Evolutionary conservation across 208 protist species (phyloP), one percentile per base, ranked within the genome.

Genomic region (Acanthamoeba lenticulata): DNA sequence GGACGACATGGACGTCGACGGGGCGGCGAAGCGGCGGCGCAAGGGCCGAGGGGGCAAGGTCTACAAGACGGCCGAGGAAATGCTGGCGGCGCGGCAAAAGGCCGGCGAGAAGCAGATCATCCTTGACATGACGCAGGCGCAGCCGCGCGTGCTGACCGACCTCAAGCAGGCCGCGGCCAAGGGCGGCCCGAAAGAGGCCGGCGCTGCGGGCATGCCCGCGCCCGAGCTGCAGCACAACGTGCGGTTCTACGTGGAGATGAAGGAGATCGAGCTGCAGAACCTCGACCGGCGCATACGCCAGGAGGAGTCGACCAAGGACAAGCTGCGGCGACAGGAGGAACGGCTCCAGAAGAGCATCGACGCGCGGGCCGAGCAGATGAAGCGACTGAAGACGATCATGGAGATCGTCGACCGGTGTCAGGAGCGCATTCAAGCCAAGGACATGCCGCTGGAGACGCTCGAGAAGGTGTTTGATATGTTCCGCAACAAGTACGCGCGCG

Each of bases 151-250:
- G 38, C 29, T 92, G 2, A 92, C 86, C 60, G 86, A 92, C 40
- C 34, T 92, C 29, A 77, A 77, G 67, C 36, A 77, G 34, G 40
- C 45, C 32, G 69, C 32, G 34, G 85, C 34, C 49, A 69, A 4
- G 29, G 55, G 40, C 36, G 21, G 45, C 42, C 1, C 13, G 36
- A 92, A 74, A 21, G 45, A 55, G 79, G 27, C 1, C 79, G 79
- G 17, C 24, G 17, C 38, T 24, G 79, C 11, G 27, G 79, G 81
- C 21, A 90, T 92, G 69, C 93, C 93, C 15, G 81, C 90, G 24
- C 93, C 93, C 1, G 93, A 94, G 52, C 55, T 94, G 15, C 83
- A 79, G 52, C 83, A 94, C 49, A 94, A 94, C 49, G 27, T 94
- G 19, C 65, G 42, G 36, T 91, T 94, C 38, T 77, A 36, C 21